Conservation (phyloP, 208 protist species). For the Trichomonas tenax region DNA sequence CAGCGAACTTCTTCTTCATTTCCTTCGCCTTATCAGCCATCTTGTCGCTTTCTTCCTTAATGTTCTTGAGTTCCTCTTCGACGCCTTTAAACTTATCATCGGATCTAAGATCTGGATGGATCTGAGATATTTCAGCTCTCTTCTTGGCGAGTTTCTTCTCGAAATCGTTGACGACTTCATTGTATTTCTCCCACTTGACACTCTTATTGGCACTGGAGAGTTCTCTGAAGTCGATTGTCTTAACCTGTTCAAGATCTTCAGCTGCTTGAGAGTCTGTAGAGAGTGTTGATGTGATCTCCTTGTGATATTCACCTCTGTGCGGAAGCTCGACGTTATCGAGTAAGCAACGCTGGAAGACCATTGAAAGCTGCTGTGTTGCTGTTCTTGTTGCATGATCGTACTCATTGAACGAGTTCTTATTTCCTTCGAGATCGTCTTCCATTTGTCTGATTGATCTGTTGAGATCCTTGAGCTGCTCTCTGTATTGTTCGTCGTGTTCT, state of each 20-base stretch:
- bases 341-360: background rate
- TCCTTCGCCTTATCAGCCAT: background rate
- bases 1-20: constrained; percentile 18
- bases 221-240: background rate
- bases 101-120: background rate
- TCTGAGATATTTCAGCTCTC: background rate
- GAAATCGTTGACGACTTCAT: background rate
- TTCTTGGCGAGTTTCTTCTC: background rate
- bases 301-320: background rate
- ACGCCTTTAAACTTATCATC: background rate
- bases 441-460: background rate
- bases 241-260: background rate
- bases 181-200: background rate
- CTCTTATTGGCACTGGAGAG: background rate
- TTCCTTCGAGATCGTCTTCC: background rate
- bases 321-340: background rate
- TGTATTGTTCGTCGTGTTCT: background rate
- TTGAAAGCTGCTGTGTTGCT: background rate
- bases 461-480: background rate
- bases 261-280: background rate
- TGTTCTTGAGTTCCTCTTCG: background rate
- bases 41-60: background rate
- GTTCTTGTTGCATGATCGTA: background rate
- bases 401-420: background rate
- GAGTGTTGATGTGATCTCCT: background rate